These are phyloP conservation scores for Neoboletus subvelutipes DNA, from an alignment of 768 basidiomycete species.

Conservation along the genomic window DNA sequence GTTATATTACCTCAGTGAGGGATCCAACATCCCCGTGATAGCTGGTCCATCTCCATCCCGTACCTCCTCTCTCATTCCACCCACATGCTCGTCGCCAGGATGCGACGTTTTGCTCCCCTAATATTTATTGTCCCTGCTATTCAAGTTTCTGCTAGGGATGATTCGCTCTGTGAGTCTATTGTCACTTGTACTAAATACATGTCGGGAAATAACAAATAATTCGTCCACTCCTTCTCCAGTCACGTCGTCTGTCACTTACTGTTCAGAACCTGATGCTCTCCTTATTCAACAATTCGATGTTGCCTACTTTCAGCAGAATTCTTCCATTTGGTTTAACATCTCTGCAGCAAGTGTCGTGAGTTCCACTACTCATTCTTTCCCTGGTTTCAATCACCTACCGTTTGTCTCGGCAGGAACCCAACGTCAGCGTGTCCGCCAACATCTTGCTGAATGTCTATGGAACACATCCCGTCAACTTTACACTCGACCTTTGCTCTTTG, in stretches of 20 bases:
- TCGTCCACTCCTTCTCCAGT: conserved; percentile 41
- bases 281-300: conserved; percentile 79
- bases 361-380: conserved; percentile 20
- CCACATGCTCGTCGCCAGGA: conserved; percentile 73
- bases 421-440: conserved; percentile 80
- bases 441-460: conserved; percentile 88
- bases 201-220: conserved; percentile 8
- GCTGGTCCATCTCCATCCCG: conserved; percentile 28
- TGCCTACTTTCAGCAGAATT: conserved; percentile 64
- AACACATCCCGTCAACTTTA: conserved; percentile 74
- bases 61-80: conserved; percentile 14
- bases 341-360: conserved; percentile 84
- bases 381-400: conserved; percentile 11
- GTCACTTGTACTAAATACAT: background rate
- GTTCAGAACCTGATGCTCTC: conserved; percentile 74
- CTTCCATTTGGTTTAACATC: conserved; percentile 80
- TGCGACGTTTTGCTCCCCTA: conserved; percentile 56
- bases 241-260: conserved; percentile 88
- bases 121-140: conserved; percentile 40
- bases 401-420: conserved; percentile 49
- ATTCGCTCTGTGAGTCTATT: conserved; percentile 57
- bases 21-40: conserved; percentile 22
- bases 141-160: conserved; percentile 47
- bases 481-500: conserved; percentile 82
- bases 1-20: conserved; percentile 24